Conservation (phyloP, 2,329 filamentous ascomycete genomes). For the Alternaria incomplexa region DNA sequence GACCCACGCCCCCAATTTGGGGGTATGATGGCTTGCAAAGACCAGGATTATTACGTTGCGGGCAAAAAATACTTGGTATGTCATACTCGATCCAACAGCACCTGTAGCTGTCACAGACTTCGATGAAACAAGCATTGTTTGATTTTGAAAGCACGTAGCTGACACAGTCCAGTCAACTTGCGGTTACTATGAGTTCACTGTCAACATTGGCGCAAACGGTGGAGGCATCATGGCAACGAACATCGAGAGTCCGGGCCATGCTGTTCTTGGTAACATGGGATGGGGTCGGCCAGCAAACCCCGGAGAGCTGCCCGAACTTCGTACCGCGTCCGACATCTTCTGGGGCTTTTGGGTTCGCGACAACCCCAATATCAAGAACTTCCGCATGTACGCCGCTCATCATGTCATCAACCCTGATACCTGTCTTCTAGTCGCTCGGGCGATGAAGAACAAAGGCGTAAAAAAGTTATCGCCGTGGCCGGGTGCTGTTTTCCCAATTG, state of each 20-base stretch:
- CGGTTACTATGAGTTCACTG: conserved; percentile 17
- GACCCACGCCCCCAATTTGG: too few species aligned
- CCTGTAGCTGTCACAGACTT: background rate
- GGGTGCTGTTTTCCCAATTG: conserved; percentile 16
- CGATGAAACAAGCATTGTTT: background rate
- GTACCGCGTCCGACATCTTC: conserved; percentile 23
- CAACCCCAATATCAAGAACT: conserved; percentile 23
- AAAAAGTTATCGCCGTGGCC: conserved; percentile 21
- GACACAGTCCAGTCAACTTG: conserved; percentile 18
- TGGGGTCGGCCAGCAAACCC: conserved; percentile 12
- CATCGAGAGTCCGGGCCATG: conserved; percentile 12
- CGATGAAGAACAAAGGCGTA: conserved; percentile 11
- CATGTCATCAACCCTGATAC: conserved; percentile 24
- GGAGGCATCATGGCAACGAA: conserved; percentile 19
- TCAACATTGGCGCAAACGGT: conserved; percentile 13
- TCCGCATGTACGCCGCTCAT: conserved; percentile 21
- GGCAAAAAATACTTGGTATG: conserved; percentile 19
- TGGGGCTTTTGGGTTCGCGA: conserved; percentile 29
- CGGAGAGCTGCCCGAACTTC: conserved; percentile 27
- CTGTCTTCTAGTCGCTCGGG: conserved; percentile 16
- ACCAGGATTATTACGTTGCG: conserved; percentile 20
- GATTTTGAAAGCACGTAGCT: background rate
- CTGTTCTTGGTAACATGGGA: background rate
- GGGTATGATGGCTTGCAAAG: too few species aligned
- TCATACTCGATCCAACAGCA: background rate